Conservation (phyloP, 768 basidiomycete species). For the Termitomyces titanicus region DNA sequence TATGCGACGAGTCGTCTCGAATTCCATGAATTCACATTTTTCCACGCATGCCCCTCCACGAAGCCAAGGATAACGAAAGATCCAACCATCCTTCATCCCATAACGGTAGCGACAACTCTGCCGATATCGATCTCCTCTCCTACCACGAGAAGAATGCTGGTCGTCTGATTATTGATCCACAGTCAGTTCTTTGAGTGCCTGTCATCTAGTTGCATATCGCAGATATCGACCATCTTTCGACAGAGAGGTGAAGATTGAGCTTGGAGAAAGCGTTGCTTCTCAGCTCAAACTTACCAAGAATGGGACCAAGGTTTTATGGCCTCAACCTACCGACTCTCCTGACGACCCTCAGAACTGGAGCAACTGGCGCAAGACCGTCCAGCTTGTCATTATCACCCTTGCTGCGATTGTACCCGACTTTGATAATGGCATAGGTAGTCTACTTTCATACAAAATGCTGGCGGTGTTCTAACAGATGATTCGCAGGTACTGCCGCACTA, state of each 20-base stretch:
- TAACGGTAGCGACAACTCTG: conserved; percentile 13
- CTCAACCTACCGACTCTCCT: conserved; percentile 59
- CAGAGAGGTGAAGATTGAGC: conserved; percentile 61
- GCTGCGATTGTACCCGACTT: conserved; percentile 69
- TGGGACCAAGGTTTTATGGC: conserved; percentile 63
- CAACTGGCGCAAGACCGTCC: conserved; percentile 46
- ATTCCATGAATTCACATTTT: neutral
- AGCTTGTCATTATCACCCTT: conserved; percentile 57
- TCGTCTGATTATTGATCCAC: conserved; percentile 57
- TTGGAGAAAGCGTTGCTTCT: conserved; percentile 52
- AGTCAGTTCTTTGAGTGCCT: conserved; percentile 34
- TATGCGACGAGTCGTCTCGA: neutral
- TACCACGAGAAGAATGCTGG: conserved; percentile 58
- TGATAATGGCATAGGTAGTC: conserved; percentile 56
- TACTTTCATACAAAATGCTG: neutral
- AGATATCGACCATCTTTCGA: neutral
- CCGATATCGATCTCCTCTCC: conserved; percentile 30
- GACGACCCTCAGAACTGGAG: conserved; percentile 69
- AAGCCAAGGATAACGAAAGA: conserved; percentile 16
- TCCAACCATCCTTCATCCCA: conserved; percentile 13
- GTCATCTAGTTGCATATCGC: neutral
- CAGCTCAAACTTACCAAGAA: conserved; percentile 54
- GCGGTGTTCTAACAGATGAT: neutral
- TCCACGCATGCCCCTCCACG: conserved; percentile 22
- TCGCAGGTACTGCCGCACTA: conserved; percentile 53